Conservation (phyloP, 2,329 filamentous ascomycete genomes). For the Trichophyton simii region DNA sequence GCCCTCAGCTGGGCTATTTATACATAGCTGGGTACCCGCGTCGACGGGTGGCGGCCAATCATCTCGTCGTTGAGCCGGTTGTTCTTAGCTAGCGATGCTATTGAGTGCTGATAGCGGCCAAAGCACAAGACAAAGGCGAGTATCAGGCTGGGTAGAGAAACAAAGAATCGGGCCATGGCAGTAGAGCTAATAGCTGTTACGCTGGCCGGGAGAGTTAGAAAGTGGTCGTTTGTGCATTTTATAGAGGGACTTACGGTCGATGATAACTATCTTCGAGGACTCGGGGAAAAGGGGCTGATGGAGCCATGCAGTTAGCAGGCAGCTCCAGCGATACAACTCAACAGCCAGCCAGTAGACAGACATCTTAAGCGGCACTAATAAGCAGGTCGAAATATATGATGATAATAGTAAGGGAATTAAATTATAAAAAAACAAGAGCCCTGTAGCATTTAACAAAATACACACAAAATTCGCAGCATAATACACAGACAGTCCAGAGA, state of each 20-base stretch:
- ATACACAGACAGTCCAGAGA: conserved; percentile 1
- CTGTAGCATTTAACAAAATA: conserved; percentile 2
- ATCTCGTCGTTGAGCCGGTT: neutral
- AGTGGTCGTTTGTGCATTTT: too few species aligned
- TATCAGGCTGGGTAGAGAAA: neutral
- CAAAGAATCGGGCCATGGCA: neutral
- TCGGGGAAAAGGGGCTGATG: neutral
- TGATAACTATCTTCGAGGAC: neutral
- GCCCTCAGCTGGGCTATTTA: neutral
- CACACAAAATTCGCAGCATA: neutral
- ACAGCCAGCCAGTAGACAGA: neutral
- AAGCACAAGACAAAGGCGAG: neutral
- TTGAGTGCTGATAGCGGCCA: neutral
- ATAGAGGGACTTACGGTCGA: too few species aligned
- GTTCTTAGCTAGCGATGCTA: neutral
- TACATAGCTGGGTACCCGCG: neutral
- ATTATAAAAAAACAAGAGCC: neutral
- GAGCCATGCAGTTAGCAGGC: neutral
- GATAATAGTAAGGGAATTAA: neutral
- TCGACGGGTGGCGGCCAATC: neutral
- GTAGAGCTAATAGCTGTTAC: too few species aligned
- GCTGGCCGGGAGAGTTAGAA: too few species aligned
- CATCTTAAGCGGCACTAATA: neutral
- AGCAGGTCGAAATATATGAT: neutral
- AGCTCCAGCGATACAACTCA: neutral